Conservation (phyloP, 441 rosid species). For the Jatropha podagrica region DNA sequence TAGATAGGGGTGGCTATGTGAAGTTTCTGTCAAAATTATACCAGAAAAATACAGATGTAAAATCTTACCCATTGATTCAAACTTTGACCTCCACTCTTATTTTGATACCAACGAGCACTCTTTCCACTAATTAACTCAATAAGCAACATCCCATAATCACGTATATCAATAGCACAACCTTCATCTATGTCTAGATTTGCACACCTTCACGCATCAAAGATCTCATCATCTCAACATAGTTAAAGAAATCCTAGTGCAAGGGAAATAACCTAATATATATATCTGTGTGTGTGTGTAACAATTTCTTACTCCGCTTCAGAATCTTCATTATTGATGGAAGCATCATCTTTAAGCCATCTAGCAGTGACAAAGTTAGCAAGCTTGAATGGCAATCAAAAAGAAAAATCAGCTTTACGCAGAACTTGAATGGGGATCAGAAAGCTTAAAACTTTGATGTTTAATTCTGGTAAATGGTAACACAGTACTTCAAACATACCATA, state of each 20-base stretch:
- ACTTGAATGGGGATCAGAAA: no score
- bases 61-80: conserved; percentile 39
- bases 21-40: no score
- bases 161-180: conserved; percentile 32
- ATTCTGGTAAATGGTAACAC: neutral
- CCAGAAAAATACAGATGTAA: no score
- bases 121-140: conserved; percentile 49
- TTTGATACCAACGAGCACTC: conserved; percentile 25
- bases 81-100: conserved; percentile 24
- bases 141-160: conserved; percentile 40
- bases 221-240: neutral
- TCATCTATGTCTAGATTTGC: conserved; percentile 27
- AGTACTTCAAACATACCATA: conserved; percentile 32
- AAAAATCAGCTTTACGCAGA: neutral
- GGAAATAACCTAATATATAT: neutral
- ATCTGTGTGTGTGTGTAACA: neutral
- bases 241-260: no score
- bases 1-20: no score
- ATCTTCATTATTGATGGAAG: conserved; percentile 18
- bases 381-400: conserved; percentile 29
- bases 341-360: conserved; percentile 32
- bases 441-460: neutral
- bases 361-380: conserved; percentile 44
- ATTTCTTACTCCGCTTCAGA: conserved; percentile 36
- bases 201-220: conserved; percentile 25